phyloP scores from a whole-genome alignment of 225 moss, liverwort and hornwort genomes.

The Marchantia paleacea region DNA sequence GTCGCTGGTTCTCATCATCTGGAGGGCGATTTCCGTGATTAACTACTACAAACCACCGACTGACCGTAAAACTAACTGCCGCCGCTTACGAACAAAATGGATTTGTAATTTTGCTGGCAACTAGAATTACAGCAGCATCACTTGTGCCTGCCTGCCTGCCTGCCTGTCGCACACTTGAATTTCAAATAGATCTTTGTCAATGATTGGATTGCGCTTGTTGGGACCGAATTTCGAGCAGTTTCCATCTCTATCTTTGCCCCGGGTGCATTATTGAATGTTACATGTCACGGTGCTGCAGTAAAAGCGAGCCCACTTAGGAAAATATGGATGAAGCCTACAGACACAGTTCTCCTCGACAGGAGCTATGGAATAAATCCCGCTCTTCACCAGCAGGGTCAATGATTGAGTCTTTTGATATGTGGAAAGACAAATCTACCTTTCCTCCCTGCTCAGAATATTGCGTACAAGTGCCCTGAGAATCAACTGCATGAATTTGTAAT shows the following conservation, averaged over 20 bases:
- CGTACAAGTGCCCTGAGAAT: background rate
- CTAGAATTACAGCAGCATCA: background rate
- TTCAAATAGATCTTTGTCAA: background rate
- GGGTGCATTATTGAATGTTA: background rate
- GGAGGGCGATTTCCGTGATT: background rate
- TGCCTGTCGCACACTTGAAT: background rate
- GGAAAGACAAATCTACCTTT: slow-evolving; percentile 5
- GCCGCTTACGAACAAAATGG: background rate
- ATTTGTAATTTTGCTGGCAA: background rate
- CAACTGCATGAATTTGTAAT: background rate
- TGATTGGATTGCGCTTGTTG: slow-evolving; percentile 10
- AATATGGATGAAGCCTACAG: background rate
- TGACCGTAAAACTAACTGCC: background rate
- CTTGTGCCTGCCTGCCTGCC: background rate
- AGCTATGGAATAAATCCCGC: background rate
- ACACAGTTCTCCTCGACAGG: background rate
- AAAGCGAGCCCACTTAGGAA: background rate
- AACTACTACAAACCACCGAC: background rate
- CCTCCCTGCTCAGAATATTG: background rate
- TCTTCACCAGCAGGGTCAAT: background rate
- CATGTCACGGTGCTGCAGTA: background rate
- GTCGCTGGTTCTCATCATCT: background rate
- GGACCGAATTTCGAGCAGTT: background rate
- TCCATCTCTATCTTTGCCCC: background rate
- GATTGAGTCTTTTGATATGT: background rate